Evolutionary conservation across 1,139 yeast genomes (phyloP).

Genomic region (Yamadazyma atmosphaerica): DNA sequence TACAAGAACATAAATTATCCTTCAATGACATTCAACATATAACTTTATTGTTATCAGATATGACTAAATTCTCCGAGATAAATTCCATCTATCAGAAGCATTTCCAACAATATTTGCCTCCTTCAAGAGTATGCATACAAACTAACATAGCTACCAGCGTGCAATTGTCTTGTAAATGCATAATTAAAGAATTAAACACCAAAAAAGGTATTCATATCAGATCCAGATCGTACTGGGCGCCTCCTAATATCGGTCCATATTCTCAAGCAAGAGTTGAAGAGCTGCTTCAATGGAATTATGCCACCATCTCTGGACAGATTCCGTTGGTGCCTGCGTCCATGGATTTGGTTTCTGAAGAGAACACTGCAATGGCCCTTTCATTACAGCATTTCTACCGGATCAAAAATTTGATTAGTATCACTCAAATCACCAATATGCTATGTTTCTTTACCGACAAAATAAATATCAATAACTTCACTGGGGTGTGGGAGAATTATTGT

Average conservation of each 20-base stretch:
- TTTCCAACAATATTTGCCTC: constrained; percentile 70
- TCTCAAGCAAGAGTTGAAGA: constrained; percentile 72
- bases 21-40: constrained; percentile 54
- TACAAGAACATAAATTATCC: constrained; percentile 26
- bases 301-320: constrained; percentile 88
- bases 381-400: constrained; percentile 76
- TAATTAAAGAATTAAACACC: constrained; percentile 16
- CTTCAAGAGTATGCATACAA: constrained; percentile 84
- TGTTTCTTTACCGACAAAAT: constrained; percentile 51
- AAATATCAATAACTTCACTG: constrained; percentile 27
- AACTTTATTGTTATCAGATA: constrained; percentile 60
- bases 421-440: constrained; percentile 44
- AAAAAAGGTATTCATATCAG: constrained; percentile 83
- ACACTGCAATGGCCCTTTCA: constrained; percentile 43
- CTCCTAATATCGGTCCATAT: constrained; percentile 96
- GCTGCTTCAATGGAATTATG: constrained; percentile 38
- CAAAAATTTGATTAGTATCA: constrained; percentile 51
- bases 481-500: constrained; percentile 42
- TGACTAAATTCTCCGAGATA: constrained; percentile 60
- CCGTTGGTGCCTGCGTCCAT: constrained; percentile 76
- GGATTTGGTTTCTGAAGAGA: constrained; percentile 36
- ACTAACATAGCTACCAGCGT: constrained; percentile 47
- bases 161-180: constrained; percentile 56
- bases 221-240: constrained; percentile 96
- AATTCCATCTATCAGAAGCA: constrained; percentile 57